Evolutionary conservation across 73 alveolate genomes (phyloP), one percentile per base, ranked within the genome.

Genomic region (Paramecium pentaurelia): DNA sequence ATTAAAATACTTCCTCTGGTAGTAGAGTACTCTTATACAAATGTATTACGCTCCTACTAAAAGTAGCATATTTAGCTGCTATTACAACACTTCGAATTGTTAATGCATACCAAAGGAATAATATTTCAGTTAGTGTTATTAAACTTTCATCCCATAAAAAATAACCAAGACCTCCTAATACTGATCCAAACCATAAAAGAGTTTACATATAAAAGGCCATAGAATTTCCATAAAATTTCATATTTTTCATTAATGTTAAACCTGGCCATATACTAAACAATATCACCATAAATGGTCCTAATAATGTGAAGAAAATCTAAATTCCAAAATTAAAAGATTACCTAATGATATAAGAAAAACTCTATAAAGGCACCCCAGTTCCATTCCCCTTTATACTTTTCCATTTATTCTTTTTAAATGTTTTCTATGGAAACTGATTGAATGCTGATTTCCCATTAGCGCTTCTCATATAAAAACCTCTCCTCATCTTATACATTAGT

Each of bases 31-130:
- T 80, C n/a, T 80, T 80, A 32, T 80, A 80, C 0, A 80, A 12
- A 4, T n/a, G 0, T 8, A 80, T 49, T 20, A 45, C 32, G 27
- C 58, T 45, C 30, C 27, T 42, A 12, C 49, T 47, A 18, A 80
- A 80, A 10, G 91, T 80, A 22, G 91, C 91, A 80, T 80, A 80
- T 27, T 80, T 80, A 8, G 91, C 91, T 6, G 77, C 73, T 11
- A 80, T 80, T 22, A 80, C 91, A 11, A 80, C 91, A 47, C 77
- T 28, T 36, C 91, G 8, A 27, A 44, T 42, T 22, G 73, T 47
- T 28, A 80, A 32, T 45, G 77, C 91, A 49, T 42, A 80, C 91
- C 91, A 80, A 5, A 80, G 32, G 11, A 80, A 80, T 30, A 80
- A 18, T n/a, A 80, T 47, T 80, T 80, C 91, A 0, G 71, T 49